A percentile compares a stretch with the other conserved stretches of the same genome.
phyloP scores from a whole-genome alignment of 495 filamentous ascomycete genomes.

The Articulospora tetracladia region DNA sequence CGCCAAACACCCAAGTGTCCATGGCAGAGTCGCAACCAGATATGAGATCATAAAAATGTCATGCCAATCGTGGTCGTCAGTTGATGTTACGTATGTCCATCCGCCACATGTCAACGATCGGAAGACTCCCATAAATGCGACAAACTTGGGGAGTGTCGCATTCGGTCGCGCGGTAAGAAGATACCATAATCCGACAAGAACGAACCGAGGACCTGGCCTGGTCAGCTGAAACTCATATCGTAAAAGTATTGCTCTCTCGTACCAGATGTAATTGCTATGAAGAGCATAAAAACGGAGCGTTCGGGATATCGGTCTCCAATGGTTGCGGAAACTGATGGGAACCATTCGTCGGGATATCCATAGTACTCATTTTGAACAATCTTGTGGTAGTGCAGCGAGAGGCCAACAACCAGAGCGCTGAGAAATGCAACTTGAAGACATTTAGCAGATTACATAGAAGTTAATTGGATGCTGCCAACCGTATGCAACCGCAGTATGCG shows the following conservation, averaged over 20 bases:
- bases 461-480: constrained; percentile 37
- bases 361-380: constrained; percentile 98
- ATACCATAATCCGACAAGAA: constrained; percentile 89
- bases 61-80: constrained; percentile 97
- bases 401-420: constrained; percentile 81
- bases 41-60: constrained; percentile 99
- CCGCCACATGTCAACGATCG: constrained; percentile 93
- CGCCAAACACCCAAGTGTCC: constrained; percentile 87
- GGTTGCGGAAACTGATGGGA: constrained; percentile 96
- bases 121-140: constrained; percentile 77
- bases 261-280: constrained; percentile 95
- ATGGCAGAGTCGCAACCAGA: constrained; percentile 88
- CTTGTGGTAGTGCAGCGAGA: constrained; percentile 87
- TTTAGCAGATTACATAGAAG: neutral
- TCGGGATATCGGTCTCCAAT: constrained; percentile 98
- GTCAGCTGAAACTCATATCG: neutral
- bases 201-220: constrained; percentile 77
- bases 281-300: constrained; percentile 91
- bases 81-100: constrained; percentile 98
- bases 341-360: constrained; percentile 98
- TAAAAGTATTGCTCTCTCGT: constrained; percentile 14
- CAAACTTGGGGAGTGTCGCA: constrained; percentile 71
- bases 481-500: constrained; percentile 83
- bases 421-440: constrained; percentile 69
- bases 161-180: constrained; percentile 76